Base-by-base conservation (phyloP, 768 basidiomycete genomes). In the Paxillus rubicundulus region DNA sequence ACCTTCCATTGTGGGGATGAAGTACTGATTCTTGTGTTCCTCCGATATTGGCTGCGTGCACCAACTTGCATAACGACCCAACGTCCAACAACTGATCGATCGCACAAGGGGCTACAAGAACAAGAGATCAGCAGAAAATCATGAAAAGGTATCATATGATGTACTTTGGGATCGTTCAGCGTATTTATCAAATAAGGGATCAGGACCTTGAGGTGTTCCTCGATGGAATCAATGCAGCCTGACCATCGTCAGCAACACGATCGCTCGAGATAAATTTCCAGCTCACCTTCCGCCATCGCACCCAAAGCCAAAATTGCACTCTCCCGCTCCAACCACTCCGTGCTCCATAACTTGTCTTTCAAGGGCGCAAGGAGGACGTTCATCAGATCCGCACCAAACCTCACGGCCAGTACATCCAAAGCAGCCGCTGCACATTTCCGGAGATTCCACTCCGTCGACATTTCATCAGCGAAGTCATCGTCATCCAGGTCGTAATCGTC, bases 61-160 rank as follows among this genome's bases (percentile, higher is more conserved):
- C 97, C 97, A 99, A 64, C 89, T 92, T 30, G 96, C 92, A 71
- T 99, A 99, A 46, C 97, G 87, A 14, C 97, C 96, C n/a, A 99
- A 79, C 0, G 96, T 98, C 97, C 97, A 99, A 69, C 97, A 99
- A 14, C 95, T 93, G 63, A 99, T 99, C 2, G 97, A 98, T 52
- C 97, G 87, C 9, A 99, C 92, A 37, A 98, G 87, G 17, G 97
- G 96, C 92, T 96, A 67, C 24, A 47, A 36, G 53, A 6, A 50
- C 21, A 45, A 42, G 34, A 53, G 28, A 38, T 58, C 27, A 60
- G 49, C 5, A 8, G 30, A 24, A 10, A 17, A 43, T 24, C 18
- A 18, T 21, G 5, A n/a, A 13, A 5, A 12, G 47, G 21, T 54
- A 18, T 49, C 50, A 21, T 16, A 4, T 45, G 12, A 61, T 73